Conservation (phyloP, 352 stramenopile species). For the Phytopythium montanum region DNA sequence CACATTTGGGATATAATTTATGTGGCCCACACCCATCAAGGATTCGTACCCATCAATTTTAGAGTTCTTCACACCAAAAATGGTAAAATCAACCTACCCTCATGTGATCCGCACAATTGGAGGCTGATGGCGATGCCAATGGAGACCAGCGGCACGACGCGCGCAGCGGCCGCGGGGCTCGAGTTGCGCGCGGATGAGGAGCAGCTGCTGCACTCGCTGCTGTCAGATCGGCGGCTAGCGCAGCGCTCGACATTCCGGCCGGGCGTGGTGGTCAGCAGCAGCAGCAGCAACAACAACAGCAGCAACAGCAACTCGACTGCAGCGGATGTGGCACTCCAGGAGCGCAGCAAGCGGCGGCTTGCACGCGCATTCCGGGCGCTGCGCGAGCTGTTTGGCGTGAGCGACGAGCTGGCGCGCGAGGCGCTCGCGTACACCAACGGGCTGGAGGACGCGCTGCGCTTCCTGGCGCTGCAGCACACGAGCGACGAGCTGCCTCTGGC, state of each 20-base stretch:
- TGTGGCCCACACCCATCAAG: too few relatives aligned
- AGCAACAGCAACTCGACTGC: constrained; percentile 4
- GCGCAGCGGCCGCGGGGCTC: constrained; percentile 18
- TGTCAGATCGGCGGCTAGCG: constrained; percentile 13
- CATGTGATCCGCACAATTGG: too few relatives aligned
- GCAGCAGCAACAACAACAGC: background rate
- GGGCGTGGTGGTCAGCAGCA: constrained; percentile 25
- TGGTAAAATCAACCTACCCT: too few relatives aligned
- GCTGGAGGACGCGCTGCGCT: constrained; percentile 63
- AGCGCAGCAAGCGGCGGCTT: constrained; percentile 57
- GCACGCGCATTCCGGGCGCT: constrained; percentile 36
- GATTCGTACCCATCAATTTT: too few relatives aligned
- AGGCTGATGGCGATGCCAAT: background rate
- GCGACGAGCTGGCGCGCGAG: constrained; percentile 23
- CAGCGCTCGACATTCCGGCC: constrained; percentile 48
- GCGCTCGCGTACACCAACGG: constrained; percentile 58
- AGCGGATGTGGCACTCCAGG: constrained; percentile 34
- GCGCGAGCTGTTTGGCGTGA: constrained; percentile 47
- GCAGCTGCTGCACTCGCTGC: constrained; percentile 37
- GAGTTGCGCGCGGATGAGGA: constrained; percentile 60
- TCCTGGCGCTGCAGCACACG: constrained; percentile 49
- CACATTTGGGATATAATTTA: too few relatives aligned
- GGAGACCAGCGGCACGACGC: constrained; percentile 6
- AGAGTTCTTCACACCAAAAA: too few relatives aligned
- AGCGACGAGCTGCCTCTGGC: constrained; percentile 50